Conservation (phyloP, 1,139 yeast genomes). For the Sugiyamaella novakii region DNA sequence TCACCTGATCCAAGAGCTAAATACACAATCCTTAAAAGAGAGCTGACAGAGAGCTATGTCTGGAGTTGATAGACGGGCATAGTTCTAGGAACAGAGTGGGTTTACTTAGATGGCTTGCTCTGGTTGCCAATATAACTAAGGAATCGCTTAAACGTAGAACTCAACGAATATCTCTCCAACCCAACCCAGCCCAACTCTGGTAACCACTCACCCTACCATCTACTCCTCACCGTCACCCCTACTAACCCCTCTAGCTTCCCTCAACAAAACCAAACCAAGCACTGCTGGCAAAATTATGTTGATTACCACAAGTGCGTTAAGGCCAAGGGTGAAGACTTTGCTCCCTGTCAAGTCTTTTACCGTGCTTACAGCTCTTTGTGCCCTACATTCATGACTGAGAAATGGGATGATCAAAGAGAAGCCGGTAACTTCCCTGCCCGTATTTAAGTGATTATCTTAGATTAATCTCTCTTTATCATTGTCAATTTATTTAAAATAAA, state of each 20-base stretch:
- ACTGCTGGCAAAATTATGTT: conserved; percentile 97
- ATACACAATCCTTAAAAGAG: too few species aligned
- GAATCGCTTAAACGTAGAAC: too few species aligned
- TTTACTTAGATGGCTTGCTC: too few species aligned
- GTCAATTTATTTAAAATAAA: conserved; percentile 7
- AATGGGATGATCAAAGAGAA: conserved; percentile 94
- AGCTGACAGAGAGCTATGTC: too few species aligned
- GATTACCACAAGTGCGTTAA: conserved; percentile 97
- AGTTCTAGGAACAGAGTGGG: too few species aligned
- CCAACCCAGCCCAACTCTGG: too few species aligned
- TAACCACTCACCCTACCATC: background rate
- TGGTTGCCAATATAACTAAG: too few species aligned
- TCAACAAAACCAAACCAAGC: conserved; percentile 94
- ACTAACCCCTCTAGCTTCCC: conserved; percentile 50
- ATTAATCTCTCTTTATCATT: background rate
- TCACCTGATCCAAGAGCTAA: too few species aligned
- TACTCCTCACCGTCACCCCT: background rate
- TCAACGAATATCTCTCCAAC: too few species aligned
- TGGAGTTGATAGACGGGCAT: too few species aligned
- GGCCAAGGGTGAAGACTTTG: conserved; percentile 97
- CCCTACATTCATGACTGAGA: conserved; percentile 90
- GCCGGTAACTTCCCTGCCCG: conserved; percentile 71
- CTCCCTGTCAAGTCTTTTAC: conserved; percentile 94
- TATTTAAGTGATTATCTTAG: conserved; percentile 36
- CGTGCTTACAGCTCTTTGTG: conserved; percentile 89